phyloP scores from a whole-genome alignment of 441 rosid species.

The Kokia cookei region DNA sequence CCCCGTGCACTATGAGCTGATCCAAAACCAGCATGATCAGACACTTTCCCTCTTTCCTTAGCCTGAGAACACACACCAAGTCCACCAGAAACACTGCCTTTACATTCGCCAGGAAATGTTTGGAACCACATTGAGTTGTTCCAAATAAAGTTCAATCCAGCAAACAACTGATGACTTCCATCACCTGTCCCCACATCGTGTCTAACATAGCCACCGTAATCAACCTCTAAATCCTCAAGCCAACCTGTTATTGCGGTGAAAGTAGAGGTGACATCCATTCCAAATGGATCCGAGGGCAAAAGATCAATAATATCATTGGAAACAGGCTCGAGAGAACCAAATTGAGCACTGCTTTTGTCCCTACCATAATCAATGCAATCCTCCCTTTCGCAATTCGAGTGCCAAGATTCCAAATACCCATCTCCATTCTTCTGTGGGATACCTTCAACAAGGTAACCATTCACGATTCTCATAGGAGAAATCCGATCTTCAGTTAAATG shows the following conservation, averaged over 20 bases:
- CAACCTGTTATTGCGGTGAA: conserved; percentile 79
- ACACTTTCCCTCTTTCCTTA: conserved; percentile 20
- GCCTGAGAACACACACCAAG: conserved; percentile 21
- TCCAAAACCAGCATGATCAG: conserved; percentile 21
- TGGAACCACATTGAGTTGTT: conserved; percentile 71
- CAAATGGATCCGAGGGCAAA: conserved; percentile 92
- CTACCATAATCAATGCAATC: conserved; percentile 62
- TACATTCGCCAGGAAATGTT: conserved; percentile 39
- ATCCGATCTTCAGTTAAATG: conserved; percentile 36
- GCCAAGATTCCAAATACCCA: conserved; percentile 31
- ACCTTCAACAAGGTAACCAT: conserved; percentile 52
- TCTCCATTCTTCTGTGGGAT: conserved; percentile 35
- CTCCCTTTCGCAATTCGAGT: conserved; percentile 31
- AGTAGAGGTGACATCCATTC: conserved; percentile 77
- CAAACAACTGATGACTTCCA: conserved; percentile 56
- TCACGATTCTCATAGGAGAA: conserved; percentile 59
- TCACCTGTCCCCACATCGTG: conserved; percentile 33
- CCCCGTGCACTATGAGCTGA: conserved; percentile 26
- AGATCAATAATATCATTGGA: conserved; percentile 78
- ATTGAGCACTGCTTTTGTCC: conserved; percentile 29
- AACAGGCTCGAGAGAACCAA: conserved; percentile 55
- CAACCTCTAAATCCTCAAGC: conserved; percentile 84
- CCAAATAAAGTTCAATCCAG: conserved; percentile 75
- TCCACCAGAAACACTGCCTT: conserved; percentile 20
- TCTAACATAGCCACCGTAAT: conserved; percentile 32